phyloP scores from a whole-genome alignment of 2,329 filamentous ascomycete genomes.

The Cordyceps javanica region DNA sequence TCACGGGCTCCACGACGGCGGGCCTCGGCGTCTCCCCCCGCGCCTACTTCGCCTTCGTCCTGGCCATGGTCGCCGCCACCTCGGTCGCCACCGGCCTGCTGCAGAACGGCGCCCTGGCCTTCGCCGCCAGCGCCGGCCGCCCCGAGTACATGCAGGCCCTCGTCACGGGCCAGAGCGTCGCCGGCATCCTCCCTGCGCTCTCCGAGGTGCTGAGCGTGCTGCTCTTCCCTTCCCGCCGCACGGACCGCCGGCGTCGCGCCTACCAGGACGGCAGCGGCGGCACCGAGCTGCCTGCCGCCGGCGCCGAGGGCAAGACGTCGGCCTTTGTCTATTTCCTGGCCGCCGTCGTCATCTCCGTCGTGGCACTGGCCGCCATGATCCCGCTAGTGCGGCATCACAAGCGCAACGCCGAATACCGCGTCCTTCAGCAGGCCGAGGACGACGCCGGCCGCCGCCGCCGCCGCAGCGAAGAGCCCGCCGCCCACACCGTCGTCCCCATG shows the following conservation, averaged over 20 bases:
- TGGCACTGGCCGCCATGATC: constrained; percentile 66
- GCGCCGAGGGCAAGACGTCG: constrained; percentile 38
- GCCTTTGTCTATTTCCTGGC: constrained; percentile 91
- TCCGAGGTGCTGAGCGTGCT: constrained; percentile 83
- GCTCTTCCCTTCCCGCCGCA: constrained; percentile 46
- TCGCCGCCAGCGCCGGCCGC: constrained; percentile 76
- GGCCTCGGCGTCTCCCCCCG: constrained; percentile 57
- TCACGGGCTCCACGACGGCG: constrained; percentile 71
- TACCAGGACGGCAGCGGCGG: constrained; percentile 17
- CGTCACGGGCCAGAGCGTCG: constrained; percentile 90
- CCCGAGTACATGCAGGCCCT: constrained; percentile 92
- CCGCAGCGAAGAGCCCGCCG: constrained; percentile 44
- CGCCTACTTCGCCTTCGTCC: constrained; percentile 73
- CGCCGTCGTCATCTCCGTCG: constrained; percentile 67
- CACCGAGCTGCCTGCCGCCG: constrained; percentile 17
- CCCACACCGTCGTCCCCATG: constrained; percentile 48
- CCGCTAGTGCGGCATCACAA: constrained; percentile 61
- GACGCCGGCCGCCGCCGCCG: constrained; percentile 35
- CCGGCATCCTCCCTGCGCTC: constrained; percentile 81
- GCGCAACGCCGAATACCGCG: constrained; percentile 43
- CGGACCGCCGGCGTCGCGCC: background rate
- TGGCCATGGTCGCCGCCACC: constrained; percentile 73
- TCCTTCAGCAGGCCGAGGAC: constrained; percentile 21
- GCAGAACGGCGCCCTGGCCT: constrained; percentile 93
- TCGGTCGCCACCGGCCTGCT: constrained; percentile 77